Base-by-base conservation (phyloP, 2,329 filamentous ascomycete species). In the Penicillium polonicum region DNA sequence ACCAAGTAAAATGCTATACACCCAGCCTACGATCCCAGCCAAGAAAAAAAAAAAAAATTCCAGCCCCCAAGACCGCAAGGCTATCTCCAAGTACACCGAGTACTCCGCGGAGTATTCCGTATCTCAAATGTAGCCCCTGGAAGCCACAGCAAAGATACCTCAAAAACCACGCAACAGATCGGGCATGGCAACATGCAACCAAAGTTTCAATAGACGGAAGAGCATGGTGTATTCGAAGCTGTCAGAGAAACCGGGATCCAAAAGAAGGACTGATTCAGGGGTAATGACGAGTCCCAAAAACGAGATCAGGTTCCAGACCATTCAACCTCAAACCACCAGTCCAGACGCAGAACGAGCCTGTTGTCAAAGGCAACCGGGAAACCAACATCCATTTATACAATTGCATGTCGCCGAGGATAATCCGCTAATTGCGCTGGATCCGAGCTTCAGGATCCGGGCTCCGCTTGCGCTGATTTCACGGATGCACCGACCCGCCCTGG, bases 351-450 rank as follows among this genome's bases (percentile, higher is more conserved):
- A 52, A 48, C 10, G 31, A 57, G 38, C 52, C 49, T 57, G 55
- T 57, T 57, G 55, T 57, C 55, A 57, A 57, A 52, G 50, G 55
- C 55, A 57, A 57, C 55, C 55, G 55, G 55, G 55, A 53, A 31
- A 41, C 19, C 38, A 38, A 29, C 36, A 21, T 38, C 38, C 48
- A 55, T 55, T 55, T 55, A 52, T 55, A 55, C 17, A 35, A 44
- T 50, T 23, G 8, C 21, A 45, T 43, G 29, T 41, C 23, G 31
- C 53, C 46, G 46, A 55, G n/a, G 31, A 36, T 42, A 29, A 51
- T 27, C 53, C 53, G 46, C 39, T 43, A 52, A 43, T 51, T 51
- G 46, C 38, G 13, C 53, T 29, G 31, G 50, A 52, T 45, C 48
- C 48, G 27, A 51, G 48, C 48, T 51, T 51, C 50, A 52, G 39